A percentile compares a stretch with the other conserved stretches of the same genome.
These are phyloP conservation scores for Penicillium sp. DNA, from an alignment of 2,329 filamentous ascomycete genomes.

Conservation along the genomic window DNA sequence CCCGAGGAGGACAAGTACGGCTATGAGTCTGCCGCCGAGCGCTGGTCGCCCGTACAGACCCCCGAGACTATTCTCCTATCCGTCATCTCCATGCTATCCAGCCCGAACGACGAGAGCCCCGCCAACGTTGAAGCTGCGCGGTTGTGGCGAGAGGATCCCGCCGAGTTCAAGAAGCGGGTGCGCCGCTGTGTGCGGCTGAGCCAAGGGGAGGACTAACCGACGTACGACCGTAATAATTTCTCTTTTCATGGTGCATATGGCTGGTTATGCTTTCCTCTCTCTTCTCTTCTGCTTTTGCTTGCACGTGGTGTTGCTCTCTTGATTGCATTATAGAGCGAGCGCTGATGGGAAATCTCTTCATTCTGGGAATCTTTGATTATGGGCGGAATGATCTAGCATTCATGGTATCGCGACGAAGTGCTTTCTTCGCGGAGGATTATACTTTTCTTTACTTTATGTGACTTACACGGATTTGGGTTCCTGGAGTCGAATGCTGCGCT, in stretches of 20 bases:
- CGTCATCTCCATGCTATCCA: slow-evolving; percentile 88
- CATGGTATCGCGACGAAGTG: background rate
- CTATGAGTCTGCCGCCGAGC: slow-evolving; percentile 86
- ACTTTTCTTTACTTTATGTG: background rate
- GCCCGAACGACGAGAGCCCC: slow-evolving; percentile 92
- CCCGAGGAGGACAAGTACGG: slow-evolving; percentile 93
- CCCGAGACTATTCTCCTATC: slow-evolving; percentile 91
- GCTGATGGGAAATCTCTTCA: slow-evolving; percentile 1
- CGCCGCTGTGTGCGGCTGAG: slow-evolving; percentile 79
- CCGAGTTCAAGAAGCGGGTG: slow-evolving; percentile 77
- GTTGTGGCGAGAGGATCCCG: slow-evolving; percentile 77
- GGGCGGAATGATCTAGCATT: background rate
- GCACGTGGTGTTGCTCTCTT: slow-evolving; percentile 17
- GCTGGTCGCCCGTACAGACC: slow-evolving; percentile 93
- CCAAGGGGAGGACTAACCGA: slow-evolving; percentile 65
- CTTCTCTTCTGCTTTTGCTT: background rate
- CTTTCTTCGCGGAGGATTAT: background rate
- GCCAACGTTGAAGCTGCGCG: slow-evolving; percentile 93
- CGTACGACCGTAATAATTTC: background rate
- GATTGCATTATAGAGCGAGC: slow-evolving; percentile 26
- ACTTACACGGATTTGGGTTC: slow-evolving; percentile 2
- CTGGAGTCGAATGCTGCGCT: slow-evolving; percentile 12
- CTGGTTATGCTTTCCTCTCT: slow-evolving; percentile 1
- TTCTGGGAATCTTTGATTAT: background rate
- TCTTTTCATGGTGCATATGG: slow-evolving; percentile 14